Evolutionary conservation across 768 basidiomycete genomes (phyloP).

Genomic region (Naganishia vaughanmartiniae): DNA sequence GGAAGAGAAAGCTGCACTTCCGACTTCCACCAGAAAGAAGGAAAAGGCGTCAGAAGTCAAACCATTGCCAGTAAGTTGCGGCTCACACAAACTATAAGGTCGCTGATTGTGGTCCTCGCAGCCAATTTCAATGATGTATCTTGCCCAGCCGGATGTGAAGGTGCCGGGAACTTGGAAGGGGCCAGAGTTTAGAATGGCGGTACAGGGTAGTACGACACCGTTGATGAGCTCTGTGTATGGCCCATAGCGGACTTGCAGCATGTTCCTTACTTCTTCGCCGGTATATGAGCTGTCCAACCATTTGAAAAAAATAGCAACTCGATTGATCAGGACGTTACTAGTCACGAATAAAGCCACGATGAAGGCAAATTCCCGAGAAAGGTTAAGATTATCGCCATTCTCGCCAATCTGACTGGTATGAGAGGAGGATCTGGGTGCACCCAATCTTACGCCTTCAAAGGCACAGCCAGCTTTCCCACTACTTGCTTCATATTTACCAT

Average conservation of each 20-base stretch:
- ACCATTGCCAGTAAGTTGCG: constrained; percentile 5
- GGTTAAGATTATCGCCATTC: too few relatives aligned
- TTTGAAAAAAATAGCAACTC: too few relatives aligned
- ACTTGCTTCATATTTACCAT: too few relatives aligned
- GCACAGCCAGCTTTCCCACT: too few relatives aligned
- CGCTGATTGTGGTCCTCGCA: neutral
- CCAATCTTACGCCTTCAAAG: too few relatives aligned
- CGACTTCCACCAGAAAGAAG: constrained; percentile 1
- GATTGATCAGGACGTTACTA: too few relatives aligned
- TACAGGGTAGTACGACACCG: constrained; percentile 5
- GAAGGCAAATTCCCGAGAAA: too few relatives aligned
- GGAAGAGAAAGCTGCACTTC: constrained; percentile 16
- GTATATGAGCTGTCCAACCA: too few relatives aligned
- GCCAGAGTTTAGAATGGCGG: neutral
- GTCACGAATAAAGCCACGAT: too few relatives aligned
- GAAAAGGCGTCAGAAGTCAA: neutral
- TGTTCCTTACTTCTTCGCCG: too few relatives aligned
- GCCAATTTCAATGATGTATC: constrained; percentile 17
- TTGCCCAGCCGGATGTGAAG: constrained; percentile 17
- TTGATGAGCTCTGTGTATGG: constrained; percentile 21
- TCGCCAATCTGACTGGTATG: too few relatives aligned
- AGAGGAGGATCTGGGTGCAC: too few relatives aligned
- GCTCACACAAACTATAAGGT: neutral
- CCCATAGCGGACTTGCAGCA: neutral
- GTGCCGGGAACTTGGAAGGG: constrained; percentile 8